Evolutionary conservation across 1,284 basidiomycete genomes (phyloP).

Genomic region (Trametes polyzona): DNA sequence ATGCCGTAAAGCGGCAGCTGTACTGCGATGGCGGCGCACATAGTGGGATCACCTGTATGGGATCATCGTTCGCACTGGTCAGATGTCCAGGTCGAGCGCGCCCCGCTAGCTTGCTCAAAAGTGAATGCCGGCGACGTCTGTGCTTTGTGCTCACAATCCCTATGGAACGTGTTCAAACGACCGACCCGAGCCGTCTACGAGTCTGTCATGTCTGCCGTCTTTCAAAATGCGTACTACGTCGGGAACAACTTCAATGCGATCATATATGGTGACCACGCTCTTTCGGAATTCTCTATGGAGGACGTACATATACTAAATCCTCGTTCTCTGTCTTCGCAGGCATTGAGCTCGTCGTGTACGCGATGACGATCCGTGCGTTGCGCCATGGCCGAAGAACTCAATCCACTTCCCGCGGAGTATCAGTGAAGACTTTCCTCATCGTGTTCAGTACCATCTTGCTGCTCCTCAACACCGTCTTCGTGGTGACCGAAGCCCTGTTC

Average conservation of each 20-base stretch:
- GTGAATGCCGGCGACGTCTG: too few relatives aligned
- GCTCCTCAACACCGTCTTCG: slow-evolving; percentile 18
- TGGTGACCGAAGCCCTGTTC: slow-evolving; percentile 18
- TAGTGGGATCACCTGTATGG: too few relatives aligned
- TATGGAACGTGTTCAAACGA: too few relatives aligned
- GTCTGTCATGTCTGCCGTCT: slow-evolving; percentile 17
- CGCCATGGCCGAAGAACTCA: background rate
- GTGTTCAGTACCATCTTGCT: slow-evolving; percentile 13
- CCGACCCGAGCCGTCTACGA: too few relatives aligned
- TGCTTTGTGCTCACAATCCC: too few relatives aligned
- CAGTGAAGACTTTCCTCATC: slow-evolving; percentile 3
- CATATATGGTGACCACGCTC: slow-evolving; percentile 25
- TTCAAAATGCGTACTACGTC: slow-evolving; percentile 32
- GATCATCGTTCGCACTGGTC: too few relatives aligned
- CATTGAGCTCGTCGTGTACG: slow-evolving; percentile 28
- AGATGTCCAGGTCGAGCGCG: too few relatives aligned
- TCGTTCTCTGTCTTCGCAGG: slow-evolving; percentile 14
- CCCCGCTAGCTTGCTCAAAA: too few relatives aligned
- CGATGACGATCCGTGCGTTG: slow-evolving; percentile 22
- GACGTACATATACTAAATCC: background rate
- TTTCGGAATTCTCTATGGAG: too few relatives aligned
- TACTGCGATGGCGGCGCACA: too few relatives aligned
- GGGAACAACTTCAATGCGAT: slow-evolving; percentile 31
- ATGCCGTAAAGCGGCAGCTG: too few relatives aligned
- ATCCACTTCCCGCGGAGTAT: too few relatives aligned